Evolutionary conservation across 441 rosid genomes (phyloP).

Genomic region (Daphne laureola): DNA sequence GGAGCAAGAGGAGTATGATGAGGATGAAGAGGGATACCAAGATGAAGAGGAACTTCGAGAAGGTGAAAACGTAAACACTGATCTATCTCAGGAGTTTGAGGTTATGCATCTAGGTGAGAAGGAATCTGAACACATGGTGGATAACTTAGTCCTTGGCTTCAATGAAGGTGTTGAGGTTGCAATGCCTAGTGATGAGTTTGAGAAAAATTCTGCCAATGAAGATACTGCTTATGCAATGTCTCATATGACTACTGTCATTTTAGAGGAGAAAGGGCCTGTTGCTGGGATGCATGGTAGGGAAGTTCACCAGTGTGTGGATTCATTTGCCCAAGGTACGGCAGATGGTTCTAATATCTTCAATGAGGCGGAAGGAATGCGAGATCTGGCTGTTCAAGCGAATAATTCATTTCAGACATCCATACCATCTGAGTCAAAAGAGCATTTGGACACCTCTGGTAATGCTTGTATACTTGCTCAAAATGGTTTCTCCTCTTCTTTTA

Average conservation of each 20-base stretch:
- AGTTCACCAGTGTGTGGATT: constrained; percentile 27
- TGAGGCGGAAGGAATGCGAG: constrained; percentile 51
- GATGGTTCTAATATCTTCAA: constrained; percentile 41
- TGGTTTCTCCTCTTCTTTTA: constrained; percentile 25
- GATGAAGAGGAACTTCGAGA: constrained; percentile 78
- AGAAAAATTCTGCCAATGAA: constrained; percentile 45
- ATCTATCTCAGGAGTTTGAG: constrained; percentile 46
- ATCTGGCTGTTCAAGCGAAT: constrained; percentile 35
- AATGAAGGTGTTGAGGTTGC: constrained; percentile 86
- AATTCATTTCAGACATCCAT: constrained; percentile 27
- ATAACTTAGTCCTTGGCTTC: constrained; percentile 73
- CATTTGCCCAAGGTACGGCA: constrained; percentile 23
- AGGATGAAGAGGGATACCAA: constrained; percentile 78
- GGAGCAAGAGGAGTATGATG: constrained; percentile 95
- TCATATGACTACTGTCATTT: constrained; percentile 28
- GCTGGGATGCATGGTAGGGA: constrained; percentile 29
- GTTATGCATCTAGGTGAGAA: constrained; percentile 56
- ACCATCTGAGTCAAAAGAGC: constrained; percentile 27
- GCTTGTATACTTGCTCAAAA: constrained; percentile 30
- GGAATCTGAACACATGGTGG: constrained; percentile 36
- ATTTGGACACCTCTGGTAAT: constrained; percentile 29
- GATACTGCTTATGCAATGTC: constrained; percentile 33
- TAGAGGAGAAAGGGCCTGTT: constrained; percentile 34
- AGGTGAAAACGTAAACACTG: constrained; percentile 58
- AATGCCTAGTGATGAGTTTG: constrained; percentile 73